Evolutionary conservation across 2,329 filamentous ascomycete species (phyloP), one percentile per base, ranked within the genome.

Genomic region (Aspergillus latus): DNA sequence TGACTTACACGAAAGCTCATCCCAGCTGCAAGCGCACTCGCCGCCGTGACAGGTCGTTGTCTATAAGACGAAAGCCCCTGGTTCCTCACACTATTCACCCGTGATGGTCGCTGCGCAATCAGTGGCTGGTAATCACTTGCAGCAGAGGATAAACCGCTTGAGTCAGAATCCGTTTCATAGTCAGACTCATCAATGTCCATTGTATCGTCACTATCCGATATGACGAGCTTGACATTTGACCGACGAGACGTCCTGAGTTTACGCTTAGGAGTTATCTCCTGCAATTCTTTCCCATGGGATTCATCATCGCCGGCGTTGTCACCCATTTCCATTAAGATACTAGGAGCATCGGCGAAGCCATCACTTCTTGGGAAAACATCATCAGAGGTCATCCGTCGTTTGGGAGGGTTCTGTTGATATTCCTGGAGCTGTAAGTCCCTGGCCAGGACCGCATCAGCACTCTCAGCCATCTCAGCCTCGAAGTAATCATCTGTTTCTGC

Each of bases 401-500:
- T 77, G 5, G 57, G 58, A 9, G 59, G 66, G 8, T 67, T 61
- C 21, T 67, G 62, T 9, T 71, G 69, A 53, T 82, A 82, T 61
- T 83, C 80, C 61, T 84, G 77, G 30, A 81, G 74, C 64, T 88
- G 85, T 51, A 88, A 73, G 42, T 74, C 73, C 44, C 78, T 72
- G 34, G 86, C 86, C 39, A 88, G 69, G 44, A 80, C 76, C 10
- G 79, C 82, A 64, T 81, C 78, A 1, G 69, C 66, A 34, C 74
- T 72, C 40, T 75, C 69, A 13, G 55, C 39, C 28, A 71, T 65
- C 21, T 21, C 21, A 21, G 21, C 21, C 21, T 21, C 21, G 0
- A 68, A 61, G 5, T 67, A 65, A 44, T 76, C 71, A 1, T 76
- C 71, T 49, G 72, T 68, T 59, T 81, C 71, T n/a, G 74, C 74